phyloP scores from a whole-genome alignment of 148 eudicot species.

The Vaccinium myrtillus region DNA sequence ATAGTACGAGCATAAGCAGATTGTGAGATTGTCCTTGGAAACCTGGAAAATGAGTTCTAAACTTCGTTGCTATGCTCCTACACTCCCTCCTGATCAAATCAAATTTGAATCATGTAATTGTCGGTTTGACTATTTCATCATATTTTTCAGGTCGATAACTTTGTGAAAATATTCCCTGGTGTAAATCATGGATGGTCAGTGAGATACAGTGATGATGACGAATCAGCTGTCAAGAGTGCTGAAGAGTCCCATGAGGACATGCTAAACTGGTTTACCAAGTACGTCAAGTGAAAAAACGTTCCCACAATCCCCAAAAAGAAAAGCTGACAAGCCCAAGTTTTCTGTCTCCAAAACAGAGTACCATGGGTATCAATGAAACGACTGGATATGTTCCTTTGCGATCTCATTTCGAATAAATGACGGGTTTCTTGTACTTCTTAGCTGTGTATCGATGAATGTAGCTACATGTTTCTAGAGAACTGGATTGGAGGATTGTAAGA shows the following conservation, averaged over 20 bases:
- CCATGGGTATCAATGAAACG: background rate
- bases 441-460: no score
- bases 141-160: constrained; percentile 20
- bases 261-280: constrained; percentile 32
- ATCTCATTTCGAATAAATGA: no score
- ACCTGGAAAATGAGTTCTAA: background rate
- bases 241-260: constrained; percentile 37
- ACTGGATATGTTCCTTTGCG: background rate
- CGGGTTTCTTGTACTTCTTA: no score
- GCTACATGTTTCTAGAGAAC: no score
- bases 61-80: background rate
- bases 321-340: no score
- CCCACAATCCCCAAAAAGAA: background rate
- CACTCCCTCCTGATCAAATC: background rate
- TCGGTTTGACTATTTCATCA: background rate
- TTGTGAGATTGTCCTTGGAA: background rate
- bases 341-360: background rate
- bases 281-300: constrained; percentile 22
- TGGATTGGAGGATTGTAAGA: no score
- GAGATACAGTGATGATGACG: no score
- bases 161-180: no score
- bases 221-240: background rate
- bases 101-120: background rate
- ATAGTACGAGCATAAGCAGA: background rate
- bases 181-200: no score